These are phyloP conservation scores for Malassezia yamatoensis DNA, from an alignment of 1,284 basidiomycete genomes.

Conservation along the genomic window DNA sequence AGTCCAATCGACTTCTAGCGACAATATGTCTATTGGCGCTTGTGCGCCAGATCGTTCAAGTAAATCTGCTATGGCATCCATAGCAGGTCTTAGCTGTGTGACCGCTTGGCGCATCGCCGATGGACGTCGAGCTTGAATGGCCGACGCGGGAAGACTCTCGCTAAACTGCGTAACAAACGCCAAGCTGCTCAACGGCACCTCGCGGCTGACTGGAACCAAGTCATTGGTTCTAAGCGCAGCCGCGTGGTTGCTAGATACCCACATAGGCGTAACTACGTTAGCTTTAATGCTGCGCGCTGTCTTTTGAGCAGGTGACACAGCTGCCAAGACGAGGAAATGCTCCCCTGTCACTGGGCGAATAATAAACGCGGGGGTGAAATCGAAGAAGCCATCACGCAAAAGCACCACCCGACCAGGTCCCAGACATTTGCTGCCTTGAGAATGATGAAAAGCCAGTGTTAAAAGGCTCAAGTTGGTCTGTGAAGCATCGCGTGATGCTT, in stretches of 20 bases:
- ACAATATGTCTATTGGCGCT: constrained; percentile 1
- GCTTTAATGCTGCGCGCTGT: not conserved
- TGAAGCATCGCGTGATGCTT: constrained; percentile 62
- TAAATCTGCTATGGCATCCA: constrained; percentile 1
- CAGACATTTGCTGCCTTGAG: constrained; percentile 63
- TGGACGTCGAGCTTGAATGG: constrained; percentile 53
- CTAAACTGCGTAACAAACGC: constrained; percentile 57
- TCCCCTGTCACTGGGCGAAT: constrained; percentile 58
- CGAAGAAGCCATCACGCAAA: constrained; percentile 71
- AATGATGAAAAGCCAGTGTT: constrained; percentile 57
- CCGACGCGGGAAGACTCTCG: constrained; percentile 49
- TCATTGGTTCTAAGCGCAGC: not conserved
- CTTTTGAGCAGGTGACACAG: constrained; percentile 51
- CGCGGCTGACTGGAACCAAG: constrained; percentile 53
- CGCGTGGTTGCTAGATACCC: constrained; percentile 1
- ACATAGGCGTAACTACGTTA: constrained; percentile 8
- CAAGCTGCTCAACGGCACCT: constrained; percentile 66
- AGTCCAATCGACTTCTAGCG: constrained; percentile 59
- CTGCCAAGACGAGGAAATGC: constrained; percentile 65
- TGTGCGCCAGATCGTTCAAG: not conserved
- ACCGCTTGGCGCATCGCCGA: constrained; percentile 53
- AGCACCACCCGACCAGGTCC: constrained; percentile 69
- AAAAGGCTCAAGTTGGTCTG: constrained; percentile 61
- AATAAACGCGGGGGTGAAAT: constrained; percentile 63
- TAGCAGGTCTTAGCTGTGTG: constrained; percentile 11